phyloP scores from a whole-genome alignment of 148 eudicot species.

The Amaranthus palmeri region DNA sequence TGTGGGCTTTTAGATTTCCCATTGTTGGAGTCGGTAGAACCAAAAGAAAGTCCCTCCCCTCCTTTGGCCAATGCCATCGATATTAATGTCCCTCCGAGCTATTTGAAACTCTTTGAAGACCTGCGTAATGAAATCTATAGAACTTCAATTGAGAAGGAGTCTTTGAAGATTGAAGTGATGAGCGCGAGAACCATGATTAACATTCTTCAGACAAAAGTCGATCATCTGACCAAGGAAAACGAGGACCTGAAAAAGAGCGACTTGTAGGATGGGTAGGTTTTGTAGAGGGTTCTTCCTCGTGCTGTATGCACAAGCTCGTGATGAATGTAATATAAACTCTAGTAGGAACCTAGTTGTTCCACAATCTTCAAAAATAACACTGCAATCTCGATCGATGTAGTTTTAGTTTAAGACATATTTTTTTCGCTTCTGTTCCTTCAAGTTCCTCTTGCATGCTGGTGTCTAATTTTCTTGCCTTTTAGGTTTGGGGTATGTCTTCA shows the following conservation, averaged over 20 bases:
- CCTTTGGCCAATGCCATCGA: constrained; percentile 48
- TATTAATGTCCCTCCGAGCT: constrained; percentile 87
- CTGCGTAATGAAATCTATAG: constrained; percentile 75
- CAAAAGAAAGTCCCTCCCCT: constrained; percentile 38
- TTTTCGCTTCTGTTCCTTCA: not conserved
- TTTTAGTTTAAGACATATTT: constrained; percentile 3
- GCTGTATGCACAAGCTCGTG: too few relatives aligned
- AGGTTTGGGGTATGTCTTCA: too few relatives aligned
- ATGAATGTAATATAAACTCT: constrained; percentile 12
- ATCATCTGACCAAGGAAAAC: constrained; percentile 56
- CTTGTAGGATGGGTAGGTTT: constrained; percentile 22
- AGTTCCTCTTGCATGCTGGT: not conserved
- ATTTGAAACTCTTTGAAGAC: constrained; percentile 79
- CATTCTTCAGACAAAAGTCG: constrained; percentile 79
- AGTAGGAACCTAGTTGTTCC: not conserved
- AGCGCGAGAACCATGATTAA: constrained; percentile 96
- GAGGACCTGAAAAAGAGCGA: constrained; percentile 50
- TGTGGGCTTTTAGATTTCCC: constrained; percentile 59
- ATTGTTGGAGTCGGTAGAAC: constrained; percentile 47
- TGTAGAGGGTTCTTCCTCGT: not conserved
- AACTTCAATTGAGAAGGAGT: constrained; percentile 90
- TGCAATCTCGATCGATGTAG: constrained; percentile 5
- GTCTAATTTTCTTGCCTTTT: too few relatives aligned
- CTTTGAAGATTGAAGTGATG: constrained; percentile 92
- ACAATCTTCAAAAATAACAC: constrained; percentile 7